These are phyloP conservation scores for Arachnomyces sp. DNA, from an alignment of 2,329 filamentous ascomycete species.

Conservation along the genomic window DNA sequence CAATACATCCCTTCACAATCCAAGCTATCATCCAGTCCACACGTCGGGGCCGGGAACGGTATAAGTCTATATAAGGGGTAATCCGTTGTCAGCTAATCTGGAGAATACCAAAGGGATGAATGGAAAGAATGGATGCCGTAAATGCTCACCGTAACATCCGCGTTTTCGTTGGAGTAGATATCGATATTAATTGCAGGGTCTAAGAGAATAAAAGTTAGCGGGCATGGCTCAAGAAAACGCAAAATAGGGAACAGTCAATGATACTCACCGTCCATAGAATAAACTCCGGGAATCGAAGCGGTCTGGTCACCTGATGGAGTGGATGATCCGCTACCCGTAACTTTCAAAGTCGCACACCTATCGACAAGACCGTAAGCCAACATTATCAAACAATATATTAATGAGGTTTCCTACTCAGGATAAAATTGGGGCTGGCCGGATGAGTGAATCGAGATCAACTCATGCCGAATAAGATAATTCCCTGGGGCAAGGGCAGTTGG, in stretches of 20 bases:
- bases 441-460: conserved; percentile 51
- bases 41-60: conserved; percentile 43
- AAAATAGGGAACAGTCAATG: too few species aligned
- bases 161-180: conserved; percentile 12
- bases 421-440: conserved; percentile 48
- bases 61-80: conserved; percentile 24
- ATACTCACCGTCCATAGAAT: too few species aligned
- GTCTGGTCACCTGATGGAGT: conserved; percentile 36
- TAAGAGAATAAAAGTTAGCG: too few species aligned
- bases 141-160: conserved; percentile 18
- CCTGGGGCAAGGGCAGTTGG: conserved; percentile 44
- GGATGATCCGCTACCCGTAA: conserved; percentile 43
- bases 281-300: conserved; percentile 35
- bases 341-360: conserved; percentile 45
- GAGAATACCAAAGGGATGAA: neutral
- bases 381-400: too few species aligned
- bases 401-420: conserved; percentile 30
- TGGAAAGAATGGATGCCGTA: conserved; percentile 23
- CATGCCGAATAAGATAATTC: conserved; percentile 51
- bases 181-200: too few species aligned
- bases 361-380: too few species aligned
- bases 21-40: conserved; percentile 23
- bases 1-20: too few species aligned
- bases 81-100: neutral
- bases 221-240: too few species aligned